phyloP scores from a whole-genome alignment of 2,329 filamentous ascomycete species.

The Calonectria pseudoreteaudii region DNA sequence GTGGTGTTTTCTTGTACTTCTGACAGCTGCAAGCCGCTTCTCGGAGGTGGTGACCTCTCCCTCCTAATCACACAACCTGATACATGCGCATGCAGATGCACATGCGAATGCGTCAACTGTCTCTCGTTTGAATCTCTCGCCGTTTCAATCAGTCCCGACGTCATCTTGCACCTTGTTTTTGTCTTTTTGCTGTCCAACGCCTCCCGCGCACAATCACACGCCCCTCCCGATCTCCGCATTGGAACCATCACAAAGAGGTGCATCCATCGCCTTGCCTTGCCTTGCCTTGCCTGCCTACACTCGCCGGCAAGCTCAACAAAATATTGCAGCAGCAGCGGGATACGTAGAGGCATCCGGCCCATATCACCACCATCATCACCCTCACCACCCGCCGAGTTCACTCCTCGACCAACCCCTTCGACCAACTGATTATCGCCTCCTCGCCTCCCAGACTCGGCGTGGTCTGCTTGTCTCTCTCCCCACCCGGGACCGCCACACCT shows the following conservation, averaged over 20 bases:
- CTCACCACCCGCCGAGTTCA: not conserved
- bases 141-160: conserved; percentile 1
- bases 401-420: not conserved
- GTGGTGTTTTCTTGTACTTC: not conserved
- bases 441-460: not conserved
- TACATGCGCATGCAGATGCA: conserved; percentile 5
- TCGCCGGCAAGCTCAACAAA: not conserved
- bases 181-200: not conserved
- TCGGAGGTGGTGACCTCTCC: not conserved
- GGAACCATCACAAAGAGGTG: not conserved
- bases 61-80: not conserved
- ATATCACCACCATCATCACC: not conserved
- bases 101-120: not conserved
- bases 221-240: not conserved
- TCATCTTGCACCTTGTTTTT: not conserved
- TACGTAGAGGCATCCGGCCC: not conserved
- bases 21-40: not conserved
- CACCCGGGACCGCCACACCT: conserved; percentile 28
- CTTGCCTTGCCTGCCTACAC: not conserved
- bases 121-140: not conserved
- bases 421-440: conserved; percentile 12
- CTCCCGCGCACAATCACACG: not conserved
- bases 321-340: not conserved
- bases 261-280: no score
- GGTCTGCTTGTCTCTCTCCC: not conserved